Conservation (phyloP, 192 early-diverging fungal genomes). For the Gamsiella multidivaricata region DNA sequence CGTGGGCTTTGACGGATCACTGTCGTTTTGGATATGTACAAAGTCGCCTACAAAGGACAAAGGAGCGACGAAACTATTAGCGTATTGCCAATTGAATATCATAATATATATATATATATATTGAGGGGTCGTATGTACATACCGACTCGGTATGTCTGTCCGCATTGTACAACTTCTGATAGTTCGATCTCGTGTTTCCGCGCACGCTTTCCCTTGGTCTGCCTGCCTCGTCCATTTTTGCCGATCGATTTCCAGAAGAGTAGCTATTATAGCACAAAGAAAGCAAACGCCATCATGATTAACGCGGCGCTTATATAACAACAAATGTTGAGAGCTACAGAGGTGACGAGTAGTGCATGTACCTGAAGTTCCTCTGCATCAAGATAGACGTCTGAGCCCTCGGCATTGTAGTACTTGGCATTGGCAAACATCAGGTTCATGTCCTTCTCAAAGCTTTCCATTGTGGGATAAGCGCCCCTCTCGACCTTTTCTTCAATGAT, state of each 20-base stretch:
- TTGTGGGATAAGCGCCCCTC: slow-evolving; percentile 68
- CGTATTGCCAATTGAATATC: too few species aligned
- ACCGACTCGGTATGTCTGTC: slow-evolving; percentile 31
- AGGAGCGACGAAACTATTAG: too few species aligned
- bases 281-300: too few species aligned
- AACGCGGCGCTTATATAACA: too few species aligned
- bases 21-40: slow-evolving; percentile 70
- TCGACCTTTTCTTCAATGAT: slow-evolving; percentile 71
- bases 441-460: slow-evolving; percentile 82
- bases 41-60: slow-evolving; percentile 68
- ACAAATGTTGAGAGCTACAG: too few species aligned
- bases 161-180: slow-evolving; percentile 6
- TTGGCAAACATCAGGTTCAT: slow-evolving; percentile 89
- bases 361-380: slow-evolving; percentile 74
- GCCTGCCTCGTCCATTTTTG: slow-evolving; percentile 17
- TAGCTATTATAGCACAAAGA: slow-evolving; percentile 10
- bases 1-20: slow-evolving; percentile 68
- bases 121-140: not conserved
- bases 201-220: slow-evolving; percentile 18
- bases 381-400: slow-evolving; percentile 84
- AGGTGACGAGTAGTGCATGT: slow-evolving; percentile 16
- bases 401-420: slow-evolving; percentile 90
- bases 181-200: slow-evolving; percentile 38
- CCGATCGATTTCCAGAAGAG: slow-evolving; percentile 49
- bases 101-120: too few species aligned